A percentile compares a stretch with the other conserved stretches of the same genome.
phyloP scores from a whole-genome alignment of 441 rosid genomes.

The Flueggea neowawraea region DNA sequence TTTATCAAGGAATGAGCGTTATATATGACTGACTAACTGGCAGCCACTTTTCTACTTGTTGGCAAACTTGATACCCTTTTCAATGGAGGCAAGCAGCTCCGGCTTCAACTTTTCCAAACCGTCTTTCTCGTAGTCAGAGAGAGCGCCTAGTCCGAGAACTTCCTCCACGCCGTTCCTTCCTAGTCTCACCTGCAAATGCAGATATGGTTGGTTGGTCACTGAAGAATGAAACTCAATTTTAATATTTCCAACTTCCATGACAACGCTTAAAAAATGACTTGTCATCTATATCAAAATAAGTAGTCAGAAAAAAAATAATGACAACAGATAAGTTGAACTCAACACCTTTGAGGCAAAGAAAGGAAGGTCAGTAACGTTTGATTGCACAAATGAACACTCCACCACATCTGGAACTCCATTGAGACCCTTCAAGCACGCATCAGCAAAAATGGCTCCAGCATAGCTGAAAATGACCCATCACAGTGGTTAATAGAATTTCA shows the following conservation, averaged over 20 bases:
- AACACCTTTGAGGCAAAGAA: conserved; percentile 96
- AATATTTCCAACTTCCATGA: too few relatives aligned
- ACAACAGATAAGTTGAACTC: background rate
- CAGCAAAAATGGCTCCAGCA: conserved; percentile 96
- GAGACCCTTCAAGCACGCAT: conserved; percentile 95
- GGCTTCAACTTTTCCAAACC: conserved; percentile 84
- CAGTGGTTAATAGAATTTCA: background rate
- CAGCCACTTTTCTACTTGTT: conserved; percentile 29
- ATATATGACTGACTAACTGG: too few relatives aligned
- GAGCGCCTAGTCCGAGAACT: conserved; percentile 72
- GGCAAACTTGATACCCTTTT: conserved; percentile 86
- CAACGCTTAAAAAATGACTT: too few relatives aligned
- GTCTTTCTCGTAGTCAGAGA: conserved; percentile 76
- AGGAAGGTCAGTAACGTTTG: conserved; percentile 80
- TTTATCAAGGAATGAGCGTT: too few relatives aligned
- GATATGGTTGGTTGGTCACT: background rate
- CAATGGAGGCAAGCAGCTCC: conserved; percentile 76
- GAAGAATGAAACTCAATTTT: too few relatives aligned
- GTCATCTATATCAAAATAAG: background rate
- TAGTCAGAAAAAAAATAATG: background rate
- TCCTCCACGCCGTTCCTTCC: conserved; percentile 95
- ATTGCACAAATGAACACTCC: conserved; percentile 88
- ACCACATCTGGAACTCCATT: conserved; percentile 88
- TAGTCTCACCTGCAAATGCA: conserved; percentile 65
- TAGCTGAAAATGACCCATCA: conserved; percentile 39